Conservation (phyloP, 2,329 filamentous ascomycete genomes). For the Dactylellina haptotyla region DNA sequence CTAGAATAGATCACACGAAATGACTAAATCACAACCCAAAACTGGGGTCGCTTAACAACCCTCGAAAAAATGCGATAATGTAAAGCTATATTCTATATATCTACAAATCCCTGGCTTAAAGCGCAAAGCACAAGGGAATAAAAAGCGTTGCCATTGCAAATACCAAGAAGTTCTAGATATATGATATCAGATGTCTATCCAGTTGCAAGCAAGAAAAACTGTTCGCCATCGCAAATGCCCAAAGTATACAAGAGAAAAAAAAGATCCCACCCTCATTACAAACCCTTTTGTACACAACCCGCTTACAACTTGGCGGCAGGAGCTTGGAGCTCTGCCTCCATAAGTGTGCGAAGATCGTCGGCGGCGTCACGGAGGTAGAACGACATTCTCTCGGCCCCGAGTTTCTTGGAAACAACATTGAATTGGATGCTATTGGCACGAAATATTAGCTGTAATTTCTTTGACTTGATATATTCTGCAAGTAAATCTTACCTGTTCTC, state of each 20-base stretch:
- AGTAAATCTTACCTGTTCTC: conserved; percentile 78
- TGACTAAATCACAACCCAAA: no score
- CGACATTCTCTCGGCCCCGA: conserved; percentile 92
- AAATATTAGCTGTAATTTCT: conserved; percentile 56
- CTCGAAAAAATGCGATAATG: no score
- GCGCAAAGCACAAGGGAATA: background rate
- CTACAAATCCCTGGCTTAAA: conserved; percentile 18
- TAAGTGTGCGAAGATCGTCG: conserved; percentile 84
- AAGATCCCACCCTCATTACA: conserved; percentile 1
- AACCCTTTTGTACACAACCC: conserved; percentile 20
- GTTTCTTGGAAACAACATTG: conserved; percentile 93
- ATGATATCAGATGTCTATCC: conserved; percentile 38
- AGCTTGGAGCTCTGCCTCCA: conserved; percentile 79
- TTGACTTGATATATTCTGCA: background rate
- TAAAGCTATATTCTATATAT: no score
- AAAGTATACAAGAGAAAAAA: conserved; percentile 14
- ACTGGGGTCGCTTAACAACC: no score
- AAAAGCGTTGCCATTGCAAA: conserved; percentile 1
- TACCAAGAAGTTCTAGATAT: conserved; percentile 42
- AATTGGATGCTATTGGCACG: conserved; percentile 84
- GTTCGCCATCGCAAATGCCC: conserved; percentile 51
- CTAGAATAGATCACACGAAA: no score
- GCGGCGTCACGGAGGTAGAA: conserved; percentile 96
- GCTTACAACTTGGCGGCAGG: conserved; percentile 86
- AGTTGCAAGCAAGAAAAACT: conserved; percentile 14